Conservation (phyloP, 176 grass and related monocot genomes). For the Carex myosuroides region DNA sequence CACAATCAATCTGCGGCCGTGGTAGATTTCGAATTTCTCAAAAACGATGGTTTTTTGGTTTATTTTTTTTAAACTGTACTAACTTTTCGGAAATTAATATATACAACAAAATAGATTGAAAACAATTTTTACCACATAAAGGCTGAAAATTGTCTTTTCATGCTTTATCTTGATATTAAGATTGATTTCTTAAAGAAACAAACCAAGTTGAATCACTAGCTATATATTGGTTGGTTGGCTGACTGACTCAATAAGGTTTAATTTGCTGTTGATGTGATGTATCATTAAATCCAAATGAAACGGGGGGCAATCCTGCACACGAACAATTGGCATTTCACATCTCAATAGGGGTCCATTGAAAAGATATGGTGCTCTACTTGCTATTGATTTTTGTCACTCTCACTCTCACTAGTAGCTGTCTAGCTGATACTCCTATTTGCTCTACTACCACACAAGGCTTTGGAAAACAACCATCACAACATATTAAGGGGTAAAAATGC, state of each 20-base stretch:
- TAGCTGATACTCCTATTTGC: neutral
- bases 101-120: neutral
- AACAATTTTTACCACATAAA: slow-evolving; percentile 5
- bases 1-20: too few species aligned
- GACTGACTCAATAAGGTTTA: neutral
- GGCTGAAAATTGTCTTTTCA: neutral
- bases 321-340: slow-evolving; percentile 23
- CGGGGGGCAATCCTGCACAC: neutral
- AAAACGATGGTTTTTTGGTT: too few species aligned
- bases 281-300: neutral
- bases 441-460: slow-evolving; percentile 9
- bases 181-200: neutral
- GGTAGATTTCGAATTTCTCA: too few species aligned
- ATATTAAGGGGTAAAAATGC: neutral
- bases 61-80: too few species aligned
- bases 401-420: slow-evolving; percentile 23
- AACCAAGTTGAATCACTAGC: neutral
- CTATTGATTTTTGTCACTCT: slow-evolving; percentile 23
- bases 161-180: neutral
- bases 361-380: slow-evolving; percentile 12
- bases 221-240: neutral
- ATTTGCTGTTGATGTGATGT: slow-evolving; percentile 7
- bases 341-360: neutral
- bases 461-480: neutral
- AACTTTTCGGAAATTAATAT: neutral